Conservation (phyloP, 345 rosid genomes). For the Psidium guajava region DNA sequence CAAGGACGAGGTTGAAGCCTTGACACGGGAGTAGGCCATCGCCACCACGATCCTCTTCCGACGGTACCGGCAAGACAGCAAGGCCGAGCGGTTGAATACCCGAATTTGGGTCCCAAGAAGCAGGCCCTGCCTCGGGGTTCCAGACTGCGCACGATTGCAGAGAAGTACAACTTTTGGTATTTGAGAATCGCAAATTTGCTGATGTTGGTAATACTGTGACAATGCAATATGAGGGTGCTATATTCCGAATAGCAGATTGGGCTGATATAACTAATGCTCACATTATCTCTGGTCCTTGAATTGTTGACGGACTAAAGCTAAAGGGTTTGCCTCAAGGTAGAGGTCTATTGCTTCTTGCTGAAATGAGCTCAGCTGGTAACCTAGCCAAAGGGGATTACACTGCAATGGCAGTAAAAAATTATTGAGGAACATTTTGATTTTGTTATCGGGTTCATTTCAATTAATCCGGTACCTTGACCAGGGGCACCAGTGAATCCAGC, state of each 20-base stretch:
- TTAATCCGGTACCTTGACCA: conserved; percentile 94
- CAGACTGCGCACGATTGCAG: conserved; percentile 99
- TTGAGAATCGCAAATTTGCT: conserved; percentile 97
- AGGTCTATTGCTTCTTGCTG: conserved; percentile 84
- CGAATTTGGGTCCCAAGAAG: conserved; percentile 41
- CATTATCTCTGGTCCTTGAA: conserved; percentile 90
- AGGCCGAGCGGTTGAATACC: conserved; percentile 53
- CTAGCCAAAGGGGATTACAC: conserved; percentile 95
- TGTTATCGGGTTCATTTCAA: conserved; percentile 94
- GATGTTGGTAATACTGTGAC: conserved; percentile 99
- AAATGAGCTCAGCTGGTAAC: conserved; percentile 99
- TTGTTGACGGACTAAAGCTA: conserved; percentile 83
- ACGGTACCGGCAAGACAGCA: conserved; percentile 47
- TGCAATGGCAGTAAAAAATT: conserved; percentile 78
- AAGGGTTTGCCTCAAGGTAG: conserved; percentile 94
- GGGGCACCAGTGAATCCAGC: conserved; percentile 70
- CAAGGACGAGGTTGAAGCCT: conserved; percentile 34
- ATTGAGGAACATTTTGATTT: conserved; percentile 91
- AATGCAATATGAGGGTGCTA: conserved; percentile 95
- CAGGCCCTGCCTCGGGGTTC: conserved; percentile 77
- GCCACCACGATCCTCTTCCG: conserved; percentile 73
- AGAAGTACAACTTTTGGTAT: conserved; percentile 74
- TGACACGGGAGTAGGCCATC: conserved; percentile 60
- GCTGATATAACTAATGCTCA: conserved; percentile 91
- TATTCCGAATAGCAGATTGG: conserved; percentile 82